Evolutionary conservation across 225 moss, liverwort and hornwort genomes (phyloP).

Genomic region (Polytrichum commune): DNA sequence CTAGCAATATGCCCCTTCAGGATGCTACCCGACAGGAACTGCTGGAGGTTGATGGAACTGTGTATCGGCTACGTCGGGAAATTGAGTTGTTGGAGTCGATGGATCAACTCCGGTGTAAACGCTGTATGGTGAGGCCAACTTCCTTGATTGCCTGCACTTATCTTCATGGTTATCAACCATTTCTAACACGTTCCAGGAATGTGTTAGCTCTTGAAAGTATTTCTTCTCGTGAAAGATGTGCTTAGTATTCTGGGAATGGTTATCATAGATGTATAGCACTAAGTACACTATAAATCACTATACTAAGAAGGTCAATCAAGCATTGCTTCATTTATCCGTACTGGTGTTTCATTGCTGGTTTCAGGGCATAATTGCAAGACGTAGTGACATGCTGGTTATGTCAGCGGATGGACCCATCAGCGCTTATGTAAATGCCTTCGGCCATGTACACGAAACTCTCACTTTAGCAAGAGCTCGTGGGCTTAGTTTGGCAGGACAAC

Average conservation of each 20-base stretch:
- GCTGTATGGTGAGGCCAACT: constrained; percentile 50
- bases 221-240: too few relatives aligned
- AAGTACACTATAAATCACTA: too few relatives aligned
- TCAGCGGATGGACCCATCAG: constrained; percentile 93
- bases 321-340: not conserved
- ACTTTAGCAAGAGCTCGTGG: constrained; percentile 85
- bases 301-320: too few relatives aligned
- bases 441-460: constrained; percentile 87
- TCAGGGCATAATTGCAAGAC: constrained; percentile 87
- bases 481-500: constrained; percentile 59
- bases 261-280: too few relatives aligned
- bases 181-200: too few relatives aligned
- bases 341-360: not conserved
- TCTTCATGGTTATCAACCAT: not conserved
- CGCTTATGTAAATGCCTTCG: constrained; percentile 82
- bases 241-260: too few relatives aligned
- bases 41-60: constrained; percentile 84
- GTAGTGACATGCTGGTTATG: constrained; percentile 95
- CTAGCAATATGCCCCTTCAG: constrained; percentile 94
- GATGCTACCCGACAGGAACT: constrained; percentile 95
- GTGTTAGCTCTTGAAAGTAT: too few relatives aligned
- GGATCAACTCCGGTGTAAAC: constrained; percentile 84
- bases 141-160: not conserved
- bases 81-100: constrained; percentile 86
- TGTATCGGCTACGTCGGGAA: constrained; percentile 79